phyloP scores from a whole-genome alignment of 805 yeast species.

The Cyberlindnera samutprakarnensis region DNA sequence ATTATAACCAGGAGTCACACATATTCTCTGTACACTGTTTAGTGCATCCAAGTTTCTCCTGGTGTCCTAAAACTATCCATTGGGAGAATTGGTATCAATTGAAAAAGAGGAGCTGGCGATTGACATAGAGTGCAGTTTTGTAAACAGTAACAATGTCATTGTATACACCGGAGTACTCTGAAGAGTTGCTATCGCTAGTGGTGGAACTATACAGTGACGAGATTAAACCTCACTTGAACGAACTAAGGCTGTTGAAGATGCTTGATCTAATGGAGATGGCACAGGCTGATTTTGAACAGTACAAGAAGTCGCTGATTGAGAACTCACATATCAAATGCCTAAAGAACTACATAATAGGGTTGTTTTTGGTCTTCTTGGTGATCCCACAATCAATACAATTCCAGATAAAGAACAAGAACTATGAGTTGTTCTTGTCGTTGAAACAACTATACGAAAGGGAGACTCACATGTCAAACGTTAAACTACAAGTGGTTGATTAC shows the following conservation, averaged over 20 bases:
- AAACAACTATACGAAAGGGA: slow-evolving; percentile 29
- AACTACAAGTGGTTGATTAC: slow-evolving; percentile 26
- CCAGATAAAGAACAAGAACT: slow-evolving; percentile 32
- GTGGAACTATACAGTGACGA: slow-evolving; percentile 27
- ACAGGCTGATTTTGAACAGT: slow-evolving; percentile 27
- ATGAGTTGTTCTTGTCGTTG: slow-evolving; percentile 28
- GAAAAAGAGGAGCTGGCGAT: no score
- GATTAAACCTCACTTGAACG: slow-evolving; percentile 24
- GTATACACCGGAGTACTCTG: slow-evolving; percentile 35
- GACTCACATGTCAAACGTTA: slow-evolving; percentile 32
- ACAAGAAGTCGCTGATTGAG: slow-evolving; percentile 14
- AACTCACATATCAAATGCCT: slow-evolving; percentile 23
- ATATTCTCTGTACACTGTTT: no score
- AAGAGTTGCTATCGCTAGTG: slow-evolving; percentile 25
- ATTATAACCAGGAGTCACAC: no score
- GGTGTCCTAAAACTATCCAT: no score
- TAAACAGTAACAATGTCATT: no score
- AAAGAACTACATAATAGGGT: slow-evolving; percentile 28
- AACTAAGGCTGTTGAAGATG: slow-evolving; percentile 27
- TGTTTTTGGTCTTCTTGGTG: slow-evolving; percentile 28
- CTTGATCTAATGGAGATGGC: slow-evolving; percentile 31
- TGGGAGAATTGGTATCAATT: no score
- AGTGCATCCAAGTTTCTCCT: no score
- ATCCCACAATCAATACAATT: slow-evolving; percentile 34
- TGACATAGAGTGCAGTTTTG: no score